Base-by-base conservation (phyloP, 2,329 filamentous ascomycete species). In the Ophiostoma tasmaniense region DNA sequence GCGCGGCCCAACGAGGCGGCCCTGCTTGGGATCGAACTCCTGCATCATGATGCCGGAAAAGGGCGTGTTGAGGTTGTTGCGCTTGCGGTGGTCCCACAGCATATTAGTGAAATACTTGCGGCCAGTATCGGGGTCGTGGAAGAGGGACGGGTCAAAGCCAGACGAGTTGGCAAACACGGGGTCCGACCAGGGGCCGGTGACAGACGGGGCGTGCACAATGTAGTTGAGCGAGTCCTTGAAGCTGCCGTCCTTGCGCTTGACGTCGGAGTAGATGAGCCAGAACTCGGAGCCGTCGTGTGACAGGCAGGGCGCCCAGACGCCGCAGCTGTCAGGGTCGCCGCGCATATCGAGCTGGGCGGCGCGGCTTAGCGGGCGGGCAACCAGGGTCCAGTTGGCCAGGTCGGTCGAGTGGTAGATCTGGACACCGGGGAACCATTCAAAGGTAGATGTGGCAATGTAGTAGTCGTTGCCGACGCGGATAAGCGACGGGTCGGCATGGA, bases 171-270 rank as follows among this genome's bases (percentile, higher is more conserved):
- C 79, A 73, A 85, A 85, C 7, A 85, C 75, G 0, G 86, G 85
- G 66, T 89, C 86, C 0, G 84, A 86, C 87, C 87, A 89, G 0
- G 86, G 85, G 0, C 86, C 87, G 50, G 84, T 80, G 67, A 88
- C 84, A 5, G 77, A 73, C 0, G 81, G 77, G 0, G 84, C 81
- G 42, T 74, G 83, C 67, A 89, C 83, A 70, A 89, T 87, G 74
- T 88, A 89, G 71, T 73, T 73, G 70, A 70, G 69, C 66, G 61
- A 30, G 71, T 73, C 72, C 67, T 73, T 73, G 80, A 87, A 88
- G 2, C 83, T 85, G 14, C 87, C 87, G 72, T 89, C 87, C 75
- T 89, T 89, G 72, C 87, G 85, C 77, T 88, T 89, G 20, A 89
- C 86, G 73, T 89, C 85, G 0, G 86, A 88, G 75, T 87, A 89